Base-by-base conservation (phyloP, 192 early-diverging fungal species). In the Coemansia sp. region DNA sequence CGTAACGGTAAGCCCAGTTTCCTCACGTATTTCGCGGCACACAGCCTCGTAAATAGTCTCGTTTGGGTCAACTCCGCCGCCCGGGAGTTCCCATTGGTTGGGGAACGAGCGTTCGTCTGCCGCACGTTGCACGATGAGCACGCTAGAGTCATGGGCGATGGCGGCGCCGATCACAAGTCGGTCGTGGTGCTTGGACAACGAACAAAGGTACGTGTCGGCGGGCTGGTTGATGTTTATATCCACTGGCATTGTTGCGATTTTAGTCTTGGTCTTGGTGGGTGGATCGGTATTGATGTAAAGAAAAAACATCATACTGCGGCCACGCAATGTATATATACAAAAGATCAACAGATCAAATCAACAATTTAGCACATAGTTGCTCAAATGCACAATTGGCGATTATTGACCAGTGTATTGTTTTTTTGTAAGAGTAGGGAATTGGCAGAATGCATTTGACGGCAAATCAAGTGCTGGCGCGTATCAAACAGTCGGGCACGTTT, bases 61-160 rank as follows among this genome's bases (percentile, higher is more conserved):
- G 18, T 61, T 64, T 3, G 66, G 55, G 27, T 80, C 77, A 38
- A 76, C 73, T 16, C 75, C 69, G 4, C 78, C 78, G 22, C 78
- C 78, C 12, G 78, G 73, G 11, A 73, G 71, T 59, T 75, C 78
- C 78, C 78, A 81, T 54, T 75, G 63, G 57, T 81, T 73, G 11
- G 74, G 69, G 37, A 66, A 81, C 20, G 66, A 62, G 43, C 69
- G 73, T 50, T 81, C 78, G 14, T 61, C 39, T 2, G 78, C 61
- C 12, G 78, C 62, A 14, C 78, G 65, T 56, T 81, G 78, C 11
- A 81, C 69, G 19, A 81, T 54, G 18, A 81, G 64, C 22, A 81
- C 69, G 38, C 59, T 63, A 16, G 65, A 55, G 4, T 47, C 22
- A 0, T 18, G 13, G 3, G 23, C 14, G 22, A 81, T 66, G 19